A percentile compares a stretch with the other conserved stretches of the same genome.
Conservation (phyloP, 306 rosid genomes). For the Mucuna pruriens region DNA sequence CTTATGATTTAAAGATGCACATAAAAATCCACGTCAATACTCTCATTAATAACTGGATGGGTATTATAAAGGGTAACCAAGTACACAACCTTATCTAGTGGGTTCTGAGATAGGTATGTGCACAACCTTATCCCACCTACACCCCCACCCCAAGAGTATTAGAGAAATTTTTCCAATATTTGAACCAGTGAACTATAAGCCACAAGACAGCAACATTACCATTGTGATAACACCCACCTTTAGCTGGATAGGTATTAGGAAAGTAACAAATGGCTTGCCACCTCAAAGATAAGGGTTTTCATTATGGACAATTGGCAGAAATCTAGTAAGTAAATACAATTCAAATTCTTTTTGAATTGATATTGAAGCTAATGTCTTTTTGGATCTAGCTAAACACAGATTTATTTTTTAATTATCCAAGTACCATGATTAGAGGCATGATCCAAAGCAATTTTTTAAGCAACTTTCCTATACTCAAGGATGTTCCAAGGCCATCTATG, state of each 20-base stretch:
- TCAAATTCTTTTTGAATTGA: neutral
- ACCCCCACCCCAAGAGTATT: neutral
- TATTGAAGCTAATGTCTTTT: neutral
- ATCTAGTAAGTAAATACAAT: neutral
- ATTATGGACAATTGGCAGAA: neutral
- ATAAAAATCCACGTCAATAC: slow-evolving; percentile 1
- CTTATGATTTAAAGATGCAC: neutral
- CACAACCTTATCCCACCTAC: neutral
- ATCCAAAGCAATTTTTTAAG: neutral
- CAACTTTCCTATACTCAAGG: neutral
- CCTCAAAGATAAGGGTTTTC: neutral
- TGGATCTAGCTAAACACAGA: neutral
- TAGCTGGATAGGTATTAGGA: neutral
- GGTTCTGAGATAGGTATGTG: neutral
- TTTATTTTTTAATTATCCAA: neutral
- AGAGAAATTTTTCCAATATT: neutral
- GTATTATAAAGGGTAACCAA: neutral
- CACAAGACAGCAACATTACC: neutral
- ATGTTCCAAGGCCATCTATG: neutral
- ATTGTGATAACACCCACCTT: neutral
- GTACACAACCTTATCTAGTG: neutral
- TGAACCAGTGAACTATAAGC: neutral
- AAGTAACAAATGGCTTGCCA: slow-evolving; percentile 8
- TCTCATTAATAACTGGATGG: neutral
- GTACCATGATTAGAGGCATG: neutral